Evolutionary conservation across 768 basidiomycete genomes (phyloP), one percentile per base, ranked within the genome.

Genomic region (Amyloporia xantha): DNA sequence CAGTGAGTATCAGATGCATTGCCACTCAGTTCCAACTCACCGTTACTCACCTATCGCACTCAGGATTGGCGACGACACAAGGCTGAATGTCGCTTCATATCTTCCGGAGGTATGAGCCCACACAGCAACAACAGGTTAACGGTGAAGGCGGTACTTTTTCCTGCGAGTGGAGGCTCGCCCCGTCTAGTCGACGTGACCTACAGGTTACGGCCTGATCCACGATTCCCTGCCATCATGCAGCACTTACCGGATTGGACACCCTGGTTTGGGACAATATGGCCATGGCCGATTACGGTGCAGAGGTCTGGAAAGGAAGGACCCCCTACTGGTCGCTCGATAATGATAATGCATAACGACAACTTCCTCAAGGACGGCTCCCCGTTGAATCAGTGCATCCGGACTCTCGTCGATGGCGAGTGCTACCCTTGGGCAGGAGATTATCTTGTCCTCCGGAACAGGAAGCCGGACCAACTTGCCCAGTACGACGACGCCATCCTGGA

Each of bases 21-120:
- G n/a, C n/a, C n/a, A n/a, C n/a, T n/a, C n/a, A n/a, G n/a, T n/a
- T n/a, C n/a, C n/a, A n/a, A n/a, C n/a, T n/a, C n/a, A n/a, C n/a
- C n/a, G n/a, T n/a, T n/a, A n/a, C n/a, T n/a, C n/a, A n/a, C n/a
- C n/a, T n/a, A n/a, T n/a, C n/a, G n/a, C n/a, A n/a, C n/a, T n/a
- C 9, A 39, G 36, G 46, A 47, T 24, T 47, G 46, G 46, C 20
- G 10, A 12, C 41, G 49, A 17, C 42, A 50, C 42, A 44, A 15
- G 6, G 25, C 15, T 20, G 40, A 21, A n/a, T 49, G 41, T 23
- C 6, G 20, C 15, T 5, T 37, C 15, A 33, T 43, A 21, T 30
- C 42, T 2, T 24, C 24, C 10, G 25, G 42, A 37, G 36, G 42
- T 21, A 12, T 24, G 25, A 21, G n/a, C 3, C 24, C 41, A 36